These are phyloP conservation scores for Domatiomyces globalis DNA, from an alignment of 2,329 filamentous ascomycete species.

Conservation along the genomic window DNA sequence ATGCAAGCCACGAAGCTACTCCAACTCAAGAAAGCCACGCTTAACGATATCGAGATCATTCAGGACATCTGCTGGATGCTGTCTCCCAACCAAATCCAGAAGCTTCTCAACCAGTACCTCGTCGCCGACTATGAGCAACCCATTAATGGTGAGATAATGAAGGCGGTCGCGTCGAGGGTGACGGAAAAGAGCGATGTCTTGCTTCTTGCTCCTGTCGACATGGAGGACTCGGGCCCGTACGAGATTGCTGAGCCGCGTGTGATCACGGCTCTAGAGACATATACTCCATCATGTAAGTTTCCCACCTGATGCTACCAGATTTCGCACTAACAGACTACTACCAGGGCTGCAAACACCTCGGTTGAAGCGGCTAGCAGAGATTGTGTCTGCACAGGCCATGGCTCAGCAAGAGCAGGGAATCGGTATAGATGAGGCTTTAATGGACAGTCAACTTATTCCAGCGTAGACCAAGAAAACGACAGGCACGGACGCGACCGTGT, in stretches of 20 bases:
- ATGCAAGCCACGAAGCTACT: constrained; percentile 98
- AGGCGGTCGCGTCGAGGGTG: constrained; percentile 89
- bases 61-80: constrained; percentile 97
- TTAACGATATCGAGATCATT: constrained; percentile 99
- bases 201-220: constrained; percentile 84
- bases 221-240: constrained; percentile 97
- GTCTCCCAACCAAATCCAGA: constrained; percentile 97
- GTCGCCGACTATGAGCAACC: constrained; percentile 98
- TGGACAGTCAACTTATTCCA: constrained; percentile 10
- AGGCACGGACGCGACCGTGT: background rate
- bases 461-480: background rate
- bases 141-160: constrained; percentile 99
- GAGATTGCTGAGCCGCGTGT: constrained; percentile 94
- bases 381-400: constrained; percentile 90
- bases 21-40: constrained; percentile 94
- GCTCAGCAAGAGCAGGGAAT: constrained; percentile 84
- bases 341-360: constrained; percentile 89
- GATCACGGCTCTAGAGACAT: constrained; percentile 93
- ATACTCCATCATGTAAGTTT: constrained; percentile 92
- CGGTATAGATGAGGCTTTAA: constrained; percentile 23
- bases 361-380: constrained; percentile 91
- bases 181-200: constrained; percentile 97
- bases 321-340: constrained; percentile 22
- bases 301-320: too few relatives aligned
- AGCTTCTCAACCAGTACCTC: constrained; percentile 94